These are phyloP conservation scores for Mucor circinelloides DNA, from an alignment of 371 early-diverging fungal genomes.

Conservation along the genomic window DNA sequence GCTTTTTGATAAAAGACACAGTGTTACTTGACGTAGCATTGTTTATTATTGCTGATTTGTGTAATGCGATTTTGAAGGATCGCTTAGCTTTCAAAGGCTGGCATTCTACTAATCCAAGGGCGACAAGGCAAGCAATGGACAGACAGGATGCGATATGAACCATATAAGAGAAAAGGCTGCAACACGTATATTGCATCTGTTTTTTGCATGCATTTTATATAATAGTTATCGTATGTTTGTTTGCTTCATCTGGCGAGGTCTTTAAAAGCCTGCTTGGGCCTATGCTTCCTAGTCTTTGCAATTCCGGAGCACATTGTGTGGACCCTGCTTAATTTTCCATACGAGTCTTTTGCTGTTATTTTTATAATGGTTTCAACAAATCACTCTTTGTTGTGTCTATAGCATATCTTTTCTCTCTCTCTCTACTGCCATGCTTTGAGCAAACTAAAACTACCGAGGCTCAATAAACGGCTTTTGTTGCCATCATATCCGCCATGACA, in stretches of 20 bases:
- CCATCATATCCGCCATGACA: no score
- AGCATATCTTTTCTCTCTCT: no score
- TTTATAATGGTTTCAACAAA: no score
- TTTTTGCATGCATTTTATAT: not conserved
- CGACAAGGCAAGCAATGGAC: not conserved
- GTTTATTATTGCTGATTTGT: not conserved
- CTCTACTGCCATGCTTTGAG: no score
- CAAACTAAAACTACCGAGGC: no score
- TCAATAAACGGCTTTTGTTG: no score
- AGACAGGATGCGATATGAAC: not conserved
- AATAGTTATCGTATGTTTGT: not conserved
- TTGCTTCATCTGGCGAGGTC: not conserved
- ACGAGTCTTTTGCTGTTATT: no score
- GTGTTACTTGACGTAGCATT: not conserved
- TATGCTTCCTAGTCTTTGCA: no score
- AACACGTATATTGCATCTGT: not conserved
- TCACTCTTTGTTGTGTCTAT: no score
- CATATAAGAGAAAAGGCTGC: not conserved
- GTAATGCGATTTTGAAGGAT: conserved; percentile 10
- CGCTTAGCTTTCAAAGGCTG: conserved; percentile 6
- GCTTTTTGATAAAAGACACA: conserved; percentile 33
- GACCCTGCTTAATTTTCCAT: no score
- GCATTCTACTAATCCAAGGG: conserved; percentile 3
- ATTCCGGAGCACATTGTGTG: no score
- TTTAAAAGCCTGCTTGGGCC: not conserved